Evolutionary conservation across 495 filamentous ascomycete genomes (phyloP).

Genomic region (Bryoglossum gracile): DNA sequence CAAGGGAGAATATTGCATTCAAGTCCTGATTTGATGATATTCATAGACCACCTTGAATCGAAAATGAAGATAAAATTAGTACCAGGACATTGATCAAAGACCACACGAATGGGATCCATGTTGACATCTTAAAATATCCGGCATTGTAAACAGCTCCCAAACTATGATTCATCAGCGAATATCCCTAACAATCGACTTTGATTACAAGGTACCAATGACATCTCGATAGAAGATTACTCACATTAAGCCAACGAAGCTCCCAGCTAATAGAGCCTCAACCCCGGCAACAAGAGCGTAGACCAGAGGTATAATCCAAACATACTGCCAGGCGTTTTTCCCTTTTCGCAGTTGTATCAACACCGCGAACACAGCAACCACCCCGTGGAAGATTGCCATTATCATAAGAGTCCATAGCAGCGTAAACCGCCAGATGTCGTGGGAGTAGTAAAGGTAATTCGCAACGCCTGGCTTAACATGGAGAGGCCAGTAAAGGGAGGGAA

Average conservation of each 20-base stretch:
- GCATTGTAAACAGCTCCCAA: slow-evolving; percentile 82
- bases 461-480: slow-evolving; percentile 41
- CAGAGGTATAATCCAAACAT: slow-evolving; percentile 69
- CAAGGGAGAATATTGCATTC: too few species aligned
- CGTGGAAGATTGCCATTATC: slow-evolving; percentile 57
- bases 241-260: slow-evolving; percentile 84
- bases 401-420: slow-evolving; percentile 86
- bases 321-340: slow-evolving; percentile 54
- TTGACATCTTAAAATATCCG: slow-evolving; percentile 89
- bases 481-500: slow-evolving; percentile 85
- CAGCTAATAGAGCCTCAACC: slow-evolving; percentile 75
- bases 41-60: slow-evolving; percentile 90
- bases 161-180: slow-evolving; percentile 35
- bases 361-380: slow-evolving; percentile 64
- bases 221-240: slow-evolving; percentile 39
- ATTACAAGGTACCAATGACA: neutral
- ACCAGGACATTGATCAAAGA: slow-evolving; percentile 82
- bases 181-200: slow-evolving; percentile 23
- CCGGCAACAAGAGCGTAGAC: slow-evolving; percentile 69
- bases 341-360: slow-evolving; percentile 60
- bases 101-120: slow-evolving; percentile 96
- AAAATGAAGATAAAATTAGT: slow-evolving; percentile 88
- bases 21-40: too few species aligned
- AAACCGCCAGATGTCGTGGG: slow-evolving; percentile 81
- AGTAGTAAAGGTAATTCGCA: slow-evolving; percentile 66